Base-by-base conservation (phyloP, 2,329 filamentous ascomycete species). In the Aspergillus luchuensis region DNA sequence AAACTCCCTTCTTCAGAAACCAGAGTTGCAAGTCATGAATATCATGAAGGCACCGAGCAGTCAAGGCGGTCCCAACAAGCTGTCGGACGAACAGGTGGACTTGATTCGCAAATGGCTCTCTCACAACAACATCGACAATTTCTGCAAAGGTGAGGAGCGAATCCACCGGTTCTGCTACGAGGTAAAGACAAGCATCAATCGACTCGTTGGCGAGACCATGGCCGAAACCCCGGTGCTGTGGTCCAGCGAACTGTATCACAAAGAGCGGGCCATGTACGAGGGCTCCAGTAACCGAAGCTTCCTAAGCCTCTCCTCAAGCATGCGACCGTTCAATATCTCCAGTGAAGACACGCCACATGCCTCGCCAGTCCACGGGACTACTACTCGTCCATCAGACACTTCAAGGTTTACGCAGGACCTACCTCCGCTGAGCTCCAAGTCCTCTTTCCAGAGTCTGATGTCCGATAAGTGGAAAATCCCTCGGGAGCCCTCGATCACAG, bases 141-240 rank as follows among this genome's bases (percentile, higher is more conserved):
- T 98, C 67, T 99, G 95, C 77, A 89, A 88, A 67, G 95, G 94
- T 5, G 95, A 99, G 74, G 95, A 99, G 77, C 83, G 95, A 54
- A 94, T 99, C 38, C 95, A 98, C 73, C 88, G 93, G 10, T 95
- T 99, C 75, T 95, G 90, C 72, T 90, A 92, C 66, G 95, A 98
- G 73, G 85, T 98, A 28, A 90, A 94, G 69, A 90, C 87, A 63
- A 96, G 92, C 71, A 89, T 97, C 65, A 89, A 87, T 67, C 92
- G 92, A 72, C 82, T 98, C 7, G 89, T 96, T 30, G 92, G 91
- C 28, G 91, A 96, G 61, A 92, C 87, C 49, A 88, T 96, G 63
- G 82, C 90, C 62, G 91, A 96, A 39, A 91, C 91, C 0, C 92
- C 94, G 0, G 91, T 96, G 0, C 80, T 98, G 2, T 97, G 92